Evolutionary conservation across 768 basidiomycete genomes (phyloP).

Genomic region (Pleurotus tuoliensis): DNA sequence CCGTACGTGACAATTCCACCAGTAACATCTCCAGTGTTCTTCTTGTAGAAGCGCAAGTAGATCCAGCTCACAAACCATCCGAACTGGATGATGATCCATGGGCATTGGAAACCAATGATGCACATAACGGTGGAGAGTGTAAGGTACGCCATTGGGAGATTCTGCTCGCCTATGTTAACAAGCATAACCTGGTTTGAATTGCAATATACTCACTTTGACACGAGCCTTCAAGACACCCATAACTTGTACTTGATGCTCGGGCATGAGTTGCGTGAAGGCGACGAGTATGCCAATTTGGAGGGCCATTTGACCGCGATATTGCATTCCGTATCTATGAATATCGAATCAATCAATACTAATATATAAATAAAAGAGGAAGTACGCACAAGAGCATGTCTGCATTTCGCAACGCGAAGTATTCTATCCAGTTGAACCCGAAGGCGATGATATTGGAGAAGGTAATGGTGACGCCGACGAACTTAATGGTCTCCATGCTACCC

Average conservation of each 20-base stretch:
- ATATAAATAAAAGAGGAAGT: slow-evolving; percentile 4
- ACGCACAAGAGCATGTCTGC: slow-evolving; percentile 78
- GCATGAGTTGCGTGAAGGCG: slow-evolving; percentile 96
- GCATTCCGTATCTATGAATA: slow-evolving; percentile 69
- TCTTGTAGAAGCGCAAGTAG: slow-evolving; percentile 97
- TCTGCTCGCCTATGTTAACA: slow-evolving; percentile 40
- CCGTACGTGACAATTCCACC: slow-evolving; percentile 74
- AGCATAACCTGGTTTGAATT: neutral
- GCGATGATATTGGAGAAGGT: slow-evolving; percentile 86
- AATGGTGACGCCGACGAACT: slow-evolving; percentile 80
- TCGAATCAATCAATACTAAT: slow-evolving; percentile 11
- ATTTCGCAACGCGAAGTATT: slow-evolving; percentile 65
- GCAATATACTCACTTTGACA: slow-evolving; percentile 67
- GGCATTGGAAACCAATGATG: slow-evolving; percentile 80
- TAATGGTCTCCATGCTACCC: slow-evolving; percentile 82
- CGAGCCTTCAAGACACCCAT: slow-evolving; percentile 79
- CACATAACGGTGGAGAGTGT: slow-evolving; percentile 85
- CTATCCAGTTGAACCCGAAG: slow-evolving; percentile 85
- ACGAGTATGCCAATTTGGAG: slow-evolving; percentile 87
- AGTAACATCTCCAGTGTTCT: slow-evolving; percentile 61
- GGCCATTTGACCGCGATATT: slow-evolving; percentile 91
- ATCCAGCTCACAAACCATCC: slow-evolving; percentile 98
- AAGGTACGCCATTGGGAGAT: slow-evolving; percentile 91
- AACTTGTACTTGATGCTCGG: slow-evolving; percentile 95
- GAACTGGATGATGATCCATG: slow-evolving; percentile 93